These are phyloP conservation scores for Hevea brasiliensis DNA, from an alignment of 345 rosid species.

Conservation along the genomic window DNA sequence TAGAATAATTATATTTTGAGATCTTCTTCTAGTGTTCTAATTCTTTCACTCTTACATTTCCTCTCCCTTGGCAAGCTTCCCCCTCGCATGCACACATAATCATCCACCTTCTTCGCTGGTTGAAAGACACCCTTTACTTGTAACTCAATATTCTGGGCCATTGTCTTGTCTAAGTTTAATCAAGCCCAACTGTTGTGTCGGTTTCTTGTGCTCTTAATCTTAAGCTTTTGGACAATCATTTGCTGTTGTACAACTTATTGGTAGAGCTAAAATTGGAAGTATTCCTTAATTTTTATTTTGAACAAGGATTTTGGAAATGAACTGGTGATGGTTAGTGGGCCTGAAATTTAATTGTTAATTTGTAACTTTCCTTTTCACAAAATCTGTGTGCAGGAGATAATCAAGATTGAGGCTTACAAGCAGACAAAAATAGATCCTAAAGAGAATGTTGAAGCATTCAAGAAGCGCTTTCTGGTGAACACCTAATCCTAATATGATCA, in stretches of 20 bases:
- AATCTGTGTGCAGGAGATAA: conserved; percentile 49
- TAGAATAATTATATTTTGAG: neutral
- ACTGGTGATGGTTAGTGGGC: neutral
- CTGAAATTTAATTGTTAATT: neutral
- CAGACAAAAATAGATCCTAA: conserved; percentile 62
- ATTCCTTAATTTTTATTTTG: neutral
- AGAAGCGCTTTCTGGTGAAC: conserved; percentile 50
- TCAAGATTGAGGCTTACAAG: conserved; percentile 70
- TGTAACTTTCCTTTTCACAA: neutral
- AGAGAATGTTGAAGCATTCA: conserved; percentile 46
- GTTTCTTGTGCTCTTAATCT: too few species aligned
- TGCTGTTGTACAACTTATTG: neutral
- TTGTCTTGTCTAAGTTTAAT: too few species aligned
- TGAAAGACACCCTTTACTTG: too few species aligned
- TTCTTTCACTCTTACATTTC: neutral
- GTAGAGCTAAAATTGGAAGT: neutral
- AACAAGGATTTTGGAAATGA: neutral
- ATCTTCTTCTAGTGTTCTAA: too few species aligned
- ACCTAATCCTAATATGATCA: neutral
- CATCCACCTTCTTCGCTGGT: too few species aligned
- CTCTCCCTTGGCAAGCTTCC: too few species aligned
- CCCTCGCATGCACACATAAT: too few species aligned
- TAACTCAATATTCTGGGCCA: too few species aligned
- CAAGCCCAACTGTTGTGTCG: too few species aligned
- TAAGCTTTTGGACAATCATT: neutral